Evolutionary conservation across 2,329 filamentous ascomycete species (phyloP).

Genomic region (Colletotrichum tofieldiae): DNA sequence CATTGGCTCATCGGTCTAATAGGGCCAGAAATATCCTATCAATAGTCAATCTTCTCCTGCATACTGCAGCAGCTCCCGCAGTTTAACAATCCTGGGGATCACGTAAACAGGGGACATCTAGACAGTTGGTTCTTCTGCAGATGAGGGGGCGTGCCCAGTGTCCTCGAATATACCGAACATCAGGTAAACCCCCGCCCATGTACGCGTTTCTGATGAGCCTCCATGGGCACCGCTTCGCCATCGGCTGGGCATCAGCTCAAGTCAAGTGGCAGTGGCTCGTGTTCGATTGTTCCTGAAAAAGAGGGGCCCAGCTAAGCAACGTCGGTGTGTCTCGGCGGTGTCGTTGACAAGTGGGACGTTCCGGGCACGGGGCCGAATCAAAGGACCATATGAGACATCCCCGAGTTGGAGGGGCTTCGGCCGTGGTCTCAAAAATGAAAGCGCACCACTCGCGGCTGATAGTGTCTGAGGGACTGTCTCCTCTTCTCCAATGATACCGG

Average conservation of each 20-base stretch:
- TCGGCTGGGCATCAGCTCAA: slow-evolving; percentile 1
- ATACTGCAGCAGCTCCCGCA: neutral
- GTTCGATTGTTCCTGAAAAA: slow-evolving; percentile 20
- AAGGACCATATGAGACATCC: neutral
- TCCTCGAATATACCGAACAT: too few species aligned
- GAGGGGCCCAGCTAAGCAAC: neutral
- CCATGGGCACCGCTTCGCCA: neutral
- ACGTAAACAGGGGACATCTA: neutral
- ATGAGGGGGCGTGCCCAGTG: neutral
- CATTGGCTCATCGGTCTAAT: slow-evolving; percentile 7
- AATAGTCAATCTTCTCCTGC: slow-evolving; percentile 15
- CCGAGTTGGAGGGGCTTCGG: slow-evolving; percentile 22
- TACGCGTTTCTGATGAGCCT: neutral
- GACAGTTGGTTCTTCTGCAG: neutral
- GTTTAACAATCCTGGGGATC: neutral
- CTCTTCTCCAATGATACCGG: slow-evolving; percentile 10
- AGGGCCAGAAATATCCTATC: neutral
- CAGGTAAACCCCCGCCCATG: neutral
- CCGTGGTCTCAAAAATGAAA: slow-evolving; percentile 1
- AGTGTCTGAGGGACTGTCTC: neutral
- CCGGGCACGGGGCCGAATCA: slow-evolving; percentile 34
- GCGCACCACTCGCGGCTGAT: neutral
- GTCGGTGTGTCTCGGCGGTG: slow-evolving; percentile 15
- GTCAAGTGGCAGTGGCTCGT: slow-evolving; percentile 22
- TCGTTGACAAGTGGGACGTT: slow-evolving; percentile 13